Evolutionary conservation across 2,329 filamentous ascomycete genomes (phyloP), one percentile per base, ranked within the genome.

Genomic region (Aspergillus sp.): DNA sequence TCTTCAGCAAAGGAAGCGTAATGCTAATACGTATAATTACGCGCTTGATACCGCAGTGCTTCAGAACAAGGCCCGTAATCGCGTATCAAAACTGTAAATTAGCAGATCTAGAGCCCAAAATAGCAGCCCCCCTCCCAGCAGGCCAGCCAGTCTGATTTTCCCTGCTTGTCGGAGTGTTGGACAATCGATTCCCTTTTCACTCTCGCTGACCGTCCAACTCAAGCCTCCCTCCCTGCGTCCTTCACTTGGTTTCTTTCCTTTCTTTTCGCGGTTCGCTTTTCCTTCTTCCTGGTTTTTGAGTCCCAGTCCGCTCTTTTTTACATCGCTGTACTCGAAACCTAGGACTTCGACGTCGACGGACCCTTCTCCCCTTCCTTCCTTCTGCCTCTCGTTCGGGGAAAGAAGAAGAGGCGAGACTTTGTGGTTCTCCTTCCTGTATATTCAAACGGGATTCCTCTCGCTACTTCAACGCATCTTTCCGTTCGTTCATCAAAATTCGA

Each of bases 341-440:
- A 30, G 39, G 11, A 36, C 49, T n/a, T 48, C 34, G 42, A 52
- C 59, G 36, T 34, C 41, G 18, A 50, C 49, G 48, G 43, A 50
- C 58, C 60, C 53, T 54, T 48, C 49, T 48, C 44, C 38, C 49
- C 67, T 63, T 62, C 61, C 59, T 67, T 62, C 60, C 59, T 64
- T 69, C 62, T 67, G 63, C 52, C 66, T 61, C 59, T 67, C 62
- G 62, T 67, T 66, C 61, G 63, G 63, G 66, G 65, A 68, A 66
- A 67, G 64, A 65, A 64, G 64, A 66, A 61, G 64, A 64, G 57
- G 51, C 48, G 22, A 53, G 59, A 61, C 57, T 62, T 47, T 53
- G 50, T 53, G 41, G 55, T 57, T 56, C 51, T 49, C 51, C 56
- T 56, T 56, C 55, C 51, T 51, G 38, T 61, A 30, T 50, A 34